Evolutionary conservation across 176 grass and related monocot species (phyloP), one percentile per base, ranked within the genome.

Genomic region (Lolium rigidum): DNA sequence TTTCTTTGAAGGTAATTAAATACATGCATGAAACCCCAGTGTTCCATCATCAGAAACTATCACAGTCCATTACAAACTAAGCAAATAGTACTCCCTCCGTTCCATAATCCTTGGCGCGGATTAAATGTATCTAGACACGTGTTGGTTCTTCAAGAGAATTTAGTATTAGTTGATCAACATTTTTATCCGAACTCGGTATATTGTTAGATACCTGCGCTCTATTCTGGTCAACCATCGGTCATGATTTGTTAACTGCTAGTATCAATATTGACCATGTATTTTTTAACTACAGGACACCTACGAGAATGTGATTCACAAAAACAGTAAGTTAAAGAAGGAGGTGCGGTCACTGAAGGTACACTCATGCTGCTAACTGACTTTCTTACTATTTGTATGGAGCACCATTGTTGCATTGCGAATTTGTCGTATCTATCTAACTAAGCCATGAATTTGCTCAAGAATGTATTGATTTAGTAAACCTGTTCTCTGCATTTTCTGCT

Each of bases 271-370:
- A 51, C 15, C 6, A 51, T 87, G 38, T 20, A 7, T 67, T 84
- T 26, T 52, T 70, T 18, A 39, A 87, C 50, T 90, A 18, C 84
- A 92, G 91, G 91, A 85, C 50, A 92, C 47, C 64, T 90, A 89
- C 38, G 77, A 92, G 81, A 63, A 61, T 49, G 22, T 87, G 84
- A 61, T 85, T 80, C 80, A 85, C 16, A 75, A 78, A n/a, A 89
- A 82, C 39, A 54, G 43, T 83, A 83, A 85, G 47, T 72, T 90
- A 38, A 80, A 90, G 77, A 18, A 87, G 65, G 87, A 92, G 54
- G 70, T 92, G 43, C 43, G 80, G 22, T 89, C 87, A 63, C 76
- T 87, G 35, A 90, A 92, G 91, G 91, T 92, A 92, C 62, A 62
- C 37, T 6, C 22, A 17, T 75, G 25, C 46, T 68, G 9, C 18